A percentile compares a stretch with the other conserved stretches of the same genome.
Evolutionary conservation across 2,329 filamentous ascomycete species (phyloP).

Genomic region (Ophiocordyceps camponoti-floridani): DNA sequence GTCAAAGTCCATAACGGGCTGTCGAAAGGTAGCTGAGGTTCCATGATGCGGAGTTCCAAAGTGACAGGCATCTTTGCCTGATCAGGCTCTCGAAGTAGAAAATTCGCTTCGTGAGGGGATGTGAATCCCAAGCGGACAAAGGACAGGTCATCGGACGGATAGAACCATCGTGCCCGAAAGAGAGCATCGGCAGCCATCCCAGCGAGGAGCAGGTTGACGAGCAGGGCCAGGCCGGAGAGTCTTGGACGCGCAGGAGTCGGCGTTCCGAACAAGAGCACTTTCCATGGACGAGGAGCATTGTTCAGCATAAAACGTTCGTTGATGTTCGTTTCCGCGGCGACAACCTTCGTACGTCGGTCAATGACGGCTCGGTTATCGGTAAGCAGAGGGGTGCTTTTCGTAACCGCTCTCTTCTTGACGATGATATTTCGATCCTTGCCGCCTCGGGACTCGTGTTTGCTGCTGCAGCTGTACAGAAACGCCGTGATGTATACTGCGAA

Average conservation of each 20-base stretch:
- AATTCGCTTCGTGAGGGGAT: constrained; percentile 58
- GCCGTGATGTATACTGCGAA: constrained; percentile 49
- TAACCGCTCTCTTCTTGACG: constrained; percentile 26
- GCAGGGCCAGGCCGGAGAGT: constrained; percentile 48
- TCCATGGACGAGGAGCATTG: constrained; percentile 35
- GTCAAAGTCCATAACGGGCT: constrained; percentile 46
- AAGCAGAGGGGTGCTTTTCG: constrained; percentile 9
- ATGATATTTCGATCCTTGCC: constrained; percentile 40
- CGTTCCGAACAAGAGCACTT: constrained; percentile 55
- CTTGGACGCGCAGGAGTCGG: constrained; percentile 54
- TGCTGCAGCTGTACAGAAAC: constrained; percentile 40
- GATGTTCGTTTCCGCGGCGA: constrained; percentile 30
- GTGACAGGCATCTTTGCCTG: constrained; percentile 56
- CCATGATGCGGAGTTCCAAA: constrained; percentile 44
- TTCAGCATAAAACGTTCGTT: constrained; percentile 42
- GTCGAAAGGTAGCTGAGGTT: constrained; percentile 31
- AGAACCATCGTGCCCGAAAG: constrained; percentile 50
- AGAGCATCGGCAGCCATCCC: constrained; percentile 60
- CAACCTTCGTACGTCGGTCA: constrained; percentile 11
- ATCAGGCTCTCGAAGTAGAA: constrained; percentile 75
- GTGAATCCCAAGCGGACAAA: constrained; percentile 82
- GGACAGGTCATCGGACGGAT: constrained; percentile 58
- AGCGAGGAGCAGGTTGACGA: constrained; percentile 54
- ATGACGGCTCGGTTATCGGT: constrained; percentile 13
- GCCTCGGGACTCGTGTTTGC: constrained; percentile 33